Conservation (phyloP, 2,329 filamentous ascomycete species). For the Phyllosticta capitalensis region DNA sequence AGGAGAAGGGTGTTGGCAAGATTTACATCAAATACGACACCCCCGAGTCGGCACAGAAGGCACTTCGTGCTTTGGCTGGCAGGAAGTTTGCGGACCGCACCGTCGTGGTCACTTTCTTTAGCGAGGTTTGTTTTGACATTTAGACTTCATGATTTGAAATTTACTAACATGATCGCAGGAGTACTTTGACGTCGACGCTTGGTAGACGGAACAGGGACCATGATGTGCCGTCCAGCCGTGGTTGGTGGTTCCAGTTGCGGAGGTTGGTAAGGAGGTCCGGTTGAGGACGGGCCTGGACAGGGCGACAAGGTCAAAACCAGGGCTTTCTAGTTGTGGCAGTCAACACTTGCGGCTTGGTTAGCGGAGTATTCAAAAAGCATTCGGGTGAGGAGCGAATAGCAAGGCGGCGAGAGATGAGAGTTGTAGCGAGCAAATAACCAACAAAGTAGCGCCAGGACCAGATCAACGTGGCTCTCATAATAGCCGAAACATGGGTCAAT, state of each 20-base stretch:
- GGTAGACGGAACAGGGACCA: constrained; percentile 3
- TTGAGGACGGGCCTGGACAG: neutral
- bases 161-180: constrained; percentile 10
- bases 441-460: neutral
- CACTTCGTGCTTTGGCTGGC: constrained; percentile 80
- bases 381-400: neutral
- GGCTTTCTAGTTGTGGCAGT: neutral
- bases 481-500: neutral
- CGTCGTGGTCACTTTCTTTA: constrained; percentile 92
- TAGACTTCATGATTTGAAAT: neutral
- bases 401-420: neutral
- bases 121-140: constrained; percentile 56
- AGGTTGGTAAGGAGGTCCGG: neutral
- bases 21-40: constrained; percentile 93
- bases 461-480: neutral
- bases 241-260: neutral
- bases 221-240: neutral
- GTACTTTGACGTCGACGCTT: constrained; percentile 13
- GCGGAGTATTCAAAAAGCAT: constrained; percentile 8
- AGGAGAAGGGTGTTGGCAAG: constrained; percentile 88
- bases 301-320: neutral
- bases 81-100: constrained; percentile 94
- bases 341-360: constrained; percentile 2
- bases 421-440: neutral
- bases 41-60: constrained; percentile 68